These are phyloP conservation scores for Trichoderma erinaceum DNA, from an alignment of 495 filamentous ascomycete species.

Conservation along the genomic window DNA sequence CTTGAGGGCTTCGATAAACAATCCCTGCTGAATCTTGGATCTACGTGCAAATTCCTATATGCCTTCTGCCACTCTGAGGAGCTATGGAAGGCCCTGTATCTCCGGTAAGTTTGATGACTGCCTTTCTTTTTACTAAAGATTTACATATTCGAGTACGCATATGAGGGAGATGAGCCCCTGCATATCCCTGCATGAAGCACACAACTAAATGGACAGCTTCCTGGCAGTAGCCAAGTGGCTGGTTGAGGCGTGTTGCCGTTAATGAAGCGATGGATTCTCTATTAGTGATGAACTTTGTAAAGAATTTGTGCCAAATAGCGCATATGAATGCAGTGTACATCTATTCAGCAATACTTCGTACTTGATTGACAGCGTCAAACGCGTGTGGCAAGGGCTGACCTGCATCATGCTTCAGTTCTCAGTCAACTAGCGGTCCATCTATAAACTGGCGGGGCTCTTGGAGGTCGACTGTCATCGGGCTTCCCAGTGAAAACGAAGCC, in stretches of 20 bases:
- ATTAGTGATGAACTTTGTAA: too few relatives aligned
- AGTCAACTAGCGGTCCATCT: slow-evolving; percentile 18
- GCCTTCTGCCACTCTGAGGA: slow-evolving; percentile 83
- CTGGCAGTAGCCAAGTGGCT: too few relatives aligned
- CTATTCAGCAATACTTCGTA: too few relatives aligned
- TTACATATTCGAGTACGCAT: neutral
- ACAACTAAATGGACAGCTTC: too few relatives aligned
- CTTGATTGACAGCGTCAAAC: too few relatives aligned
- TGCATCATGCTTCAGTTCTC: neutral
- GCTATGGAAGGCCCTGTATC: slow-evolving; percentile 80
- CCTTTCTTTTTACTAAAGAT: neutral
- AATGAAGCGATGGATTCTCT: too few relatives aligned
- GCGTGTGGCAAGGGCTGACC: slow-evolving; percentile 12
- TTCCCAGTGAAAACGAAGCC: slow-evolving; percentile 44
- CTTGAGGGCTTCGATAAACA: slow-evolving; percentile 66
- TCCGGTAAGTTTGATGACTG: slow-evolving; percentile 61
- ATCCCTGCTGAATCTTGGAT: slow-evolving; percentile 60
- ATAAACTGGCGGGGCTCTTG: slow-evolving; percentile 80
- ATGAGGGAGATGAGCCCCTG: neutral
- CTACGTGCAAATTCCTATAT: slow-evolving; percentile 82
- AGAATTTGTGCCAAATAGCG: too few relatives aligned
- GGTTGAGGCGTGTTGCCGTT: too few relatives aligned
- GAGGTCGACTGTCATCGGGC: slow-evolving; percentile 69
- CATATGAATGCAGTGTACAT: too few relatives aligned
- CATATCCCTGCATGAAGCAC: too few relatives aligned